Percentiles rank a stretch among this genome's conserved stretches.
Evolutionary conservation across 1,139 yeast genomes (phyloP).

Genomic region (Suhomyces ambrosiae): DNA sequence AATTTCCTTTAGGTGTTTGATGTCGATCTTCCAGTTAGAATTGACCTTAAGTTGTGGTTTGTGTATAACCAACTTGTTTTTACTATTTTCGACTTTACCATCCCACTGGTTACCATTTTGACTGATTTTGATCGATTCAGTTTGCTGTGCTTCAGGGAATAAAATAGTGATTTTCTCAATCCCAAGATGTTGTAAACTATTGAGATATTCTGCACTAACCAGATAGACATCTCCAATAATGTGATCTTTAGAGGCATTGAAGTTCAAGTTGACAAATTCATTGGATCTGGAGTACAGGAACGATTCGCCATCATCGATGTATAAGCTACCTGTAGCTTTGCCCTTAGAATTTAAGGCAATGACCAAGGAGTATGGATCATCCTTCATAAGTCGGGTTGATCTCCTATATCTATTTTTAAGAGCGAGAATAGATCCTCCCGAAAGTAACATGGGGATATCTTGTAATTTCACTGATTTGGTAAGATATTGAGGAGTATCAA

Average conservation of each 20-base stretch:
- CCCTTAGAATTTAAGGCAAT: constrained; percentile 58
- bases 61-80: constrained; percentile 40
- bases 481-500: constrained; percentile 20
- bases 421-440: constrained; percentile 76
- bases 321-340: constrained; percentile 58
- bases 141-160: constrained; percentile 28
- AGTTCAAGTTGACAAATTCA: constrained; percentile 44
- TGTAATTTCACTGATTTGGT: constrained; percentile 48
- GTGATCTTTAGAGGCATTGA: constrained; percentile 24
- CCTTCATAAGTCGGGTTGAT: constrained; percentile 70
- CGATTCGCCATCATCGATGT: constrained; percentile 84
- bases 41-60: constrained; percentile 57
- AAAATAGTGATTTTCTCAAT: constrained; percentile 66
- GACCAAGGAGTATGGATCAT: constrained; percentile 82
- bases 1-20: constrained; percentile 5
- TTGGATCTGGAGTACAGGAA: constrained; percentile 54
- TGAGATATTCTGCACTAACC: constrained; percentile 20
- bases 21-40: constrained; percentile 49
- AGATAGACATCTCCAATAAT: constrained; percentile 20
- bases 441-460: constrained; percentile 70
- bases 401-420: constrained; percentile 77
- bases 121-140: constrained; percentile 26
- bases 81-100: constrained; percentile 21
- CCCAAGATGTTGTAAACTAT: constrained; percentile 27
- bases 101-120: constrained; percentile 41